Evolutionary conservation across 306 rosid species (phyloP), one percentile per base, ranked within the genome.

Genomic region (Rosa rugosa): DNA sequence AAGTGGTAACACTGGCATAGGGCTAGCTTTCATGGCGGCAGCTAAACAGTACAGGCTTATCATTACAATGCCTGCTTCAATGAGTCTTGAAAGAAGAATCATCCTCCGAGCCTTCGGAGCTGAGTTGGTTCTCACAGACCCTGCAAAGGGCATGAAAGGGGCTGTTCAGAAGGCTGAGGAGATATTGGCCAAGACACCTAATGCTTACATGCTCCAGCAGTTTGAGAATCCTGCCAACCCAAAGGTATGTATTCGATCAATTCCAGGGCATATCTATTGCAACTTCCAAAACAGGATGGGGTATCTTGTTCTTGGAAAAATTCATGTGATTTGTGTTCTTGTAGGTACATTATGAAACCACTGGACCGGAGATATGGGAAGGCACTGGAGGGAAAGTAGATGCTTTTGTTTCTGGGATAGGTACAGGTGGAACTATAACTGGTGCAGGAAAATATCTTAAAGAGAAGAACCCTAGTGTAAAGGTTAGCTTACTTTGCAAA

Each of bases 221-320:
- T 90, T 90, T 83, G 93, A 93, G 87, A 93, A 93, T 84, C 88
- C 97, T 60, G 94, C 97, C 81, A 93, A 93, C 80, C 97, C 96
- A 42, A 91, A 89, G 94, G 96, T 91, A 84, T 73, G 31, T 75
- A 44, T 13, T 77, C 65, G 60, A 56, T 51, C 54, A 75, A 8
- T 76, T 54, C 50, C 66, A 41, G 45, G 60, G 20, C 51, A 16
- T 67, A 41, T 31, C 75, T 16, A 14, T 17, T 18, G 25, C 57
- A 75, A 57, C 69, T 59, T 14, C n/a, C 16, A 16, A 11, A 59
- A 75, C 62, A 57, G 31, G 11, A 57, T 14, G 63, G 16, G 45
- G 44, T 10, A 42, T 75, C 40, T 16, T 60, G 51, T 73, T 69
- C 41, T 44, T 3, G 11, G 44, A 25, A 14, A 56, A 41, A 22